Conservation (phyloP, 495 filamentous ascomycete genomes). For the Penicillium canescens region DNA sequence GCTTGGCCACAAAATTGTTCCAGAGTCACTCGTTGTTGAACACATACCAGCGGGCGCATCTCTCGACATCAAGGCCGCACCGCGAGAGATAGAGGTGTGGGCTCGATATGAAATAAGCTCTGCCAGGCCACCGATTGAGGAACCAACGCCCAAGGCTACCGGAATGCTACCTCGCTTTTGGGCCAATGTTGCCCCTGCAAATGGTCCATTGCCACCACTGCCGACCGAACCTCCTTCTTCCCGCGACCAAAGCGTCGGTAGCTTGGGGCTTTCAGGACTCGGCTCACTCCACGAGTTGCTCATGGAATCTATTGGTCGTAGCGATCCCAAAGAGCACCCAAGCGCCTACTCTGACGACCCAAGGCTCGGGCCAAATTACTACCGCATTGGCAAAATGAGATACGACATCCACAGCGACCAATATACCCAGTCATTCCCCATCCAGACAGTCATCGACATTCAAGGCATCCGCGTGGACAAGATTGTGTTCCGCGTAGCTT, state of each 20-base stretch:
- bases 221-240: constrained; percentile 9
- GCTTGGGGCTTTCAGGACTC: constrained; percentile 11
- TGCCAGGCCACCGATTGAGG: neutral
- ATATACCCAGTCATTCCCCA: constrained; percentile 37
- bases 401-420: constrained; percentile 39
- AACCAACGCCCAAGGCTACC: constrained; percentile 1
- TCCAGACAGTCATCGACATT: constrained; percentile 37
- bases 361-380: constrained; percentile 35
- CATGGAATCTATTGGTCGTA: constrained; percentile 29
- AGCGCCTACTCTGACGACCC: constrained; percentile 35
- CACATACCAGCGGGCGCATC: constrained; percentile 40
- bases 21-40: constrained; percentile 50
- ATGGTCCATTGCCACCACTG: neutral
- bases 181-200: neutral
- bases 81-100: constrained; percentile 50
- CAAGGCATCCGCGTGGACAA: constrained; percentile 38
- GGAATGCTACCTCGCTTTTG: neutral
- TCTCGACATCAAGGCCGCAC: constrained; percentile 35
- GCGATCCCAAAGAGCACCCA: constrained; percentile 27
- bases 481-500: constrained; percentile 45
- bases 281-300: constrained; percentile 32
- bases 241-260: constrained; percentile 14
- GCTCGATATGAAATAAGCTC: constrained; percentile 30
- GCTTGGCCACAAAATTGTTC: constrained; percentile 38
- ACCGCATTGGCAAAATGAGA: constrained; percentile 44